Evolutionary conservation across 352 stramenopile species (phyloP), one percentile per base, ranked within the genome.

Genomic region (Pythium scleroteichum): DNA sequence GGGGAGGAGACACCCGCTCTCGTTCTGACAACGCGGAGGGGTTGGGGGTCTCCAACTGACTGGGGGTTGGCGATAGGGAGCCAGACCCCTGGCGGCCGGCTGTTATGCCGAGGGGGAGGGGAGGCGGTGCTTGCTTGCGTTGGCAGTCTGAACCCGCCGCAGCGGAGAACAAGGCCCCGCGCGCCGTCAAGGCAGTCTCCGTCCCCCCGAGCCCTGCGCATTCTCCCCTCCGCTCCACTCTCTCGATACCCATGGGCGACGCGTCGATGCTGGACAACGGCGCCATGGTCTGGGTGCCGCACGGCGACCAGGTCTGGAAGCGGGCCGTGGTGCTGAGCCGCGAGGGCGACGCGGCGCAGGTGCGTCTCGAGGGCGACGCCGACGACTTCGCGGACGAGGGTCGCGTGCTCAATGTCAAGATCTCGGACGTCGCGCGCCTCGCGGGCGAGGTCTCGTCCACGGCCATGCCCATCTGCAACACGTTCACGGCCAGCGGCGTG

Each of bases 391-490:
- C 27, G 23, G 80, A 92, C 64, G 75, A 88, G 22, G 85, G 85
- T 6, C 45, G 79, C 8, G 73, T 85, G 51, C 75, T 87, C 27
- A 59, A 76, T 20, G 77, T 91, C n/a, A 86, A 73, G 53, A 78
- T 92, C 24, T 52, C 64, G 4, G 76, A 91, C 48, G 80, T 94
- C 22, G 78, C 82, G 47, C 77, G 79, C 0, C 47, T 91, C 13
- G 81, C 82, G 3, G 82, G 84, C 8, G 85, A 94, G 47, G 82
- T 91, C 8, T 90, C 85, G 23, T 73, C 87, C 27, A 69, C 82
- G 16, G 82, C 85, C 19, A 92, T 94, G 80, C 82, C 85, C 7
- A 94, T 94, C 52, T 94, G 85, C 56, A 94, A 94, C 68, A 78
- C 75, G 24, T 94, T 94, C 64, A 45, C 69, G 76, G 1, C 59